These are phyloP conservation scores for Capsella rubella DNA, from an alignment of 441 rosid species.

Conservation along the genomic window DNA sequence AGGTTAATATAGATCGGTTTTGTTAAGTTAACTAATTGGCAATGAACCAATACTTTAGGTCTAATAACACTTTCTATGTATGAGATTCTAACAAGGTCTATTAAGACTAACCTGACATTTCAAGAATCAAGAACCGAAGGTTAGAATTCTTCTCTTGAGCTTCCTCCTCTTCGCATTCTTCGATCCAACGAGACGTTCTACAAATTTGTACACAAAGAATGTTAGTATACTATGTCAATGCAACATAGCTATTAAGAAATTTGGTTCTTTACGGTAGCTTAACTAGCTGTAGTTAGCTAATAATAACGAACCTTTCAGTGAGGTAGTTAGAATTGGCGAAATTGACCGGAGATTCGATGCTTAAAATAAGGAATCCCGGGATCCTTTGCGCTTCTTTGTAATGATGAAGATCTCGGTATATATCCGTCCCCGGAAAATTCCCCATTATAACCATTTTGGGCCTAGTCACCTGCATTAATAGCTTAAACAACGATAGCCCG, in stretches of 20 bases:
- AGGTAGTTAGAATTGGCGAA: slow-evolving; percentile 89
- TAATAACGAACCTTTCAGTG: slow-evolving; percentile 63
- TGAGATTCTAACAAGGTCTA: not conserved
- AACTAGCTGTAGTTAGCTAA: too few species aligned
- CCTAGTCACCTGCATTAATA: slow-evolving; percentile 81
- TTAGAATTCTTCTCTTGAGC: slow-evolving; percentile 55
- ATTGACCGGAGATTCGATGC: slow-evolving; percentile 86
- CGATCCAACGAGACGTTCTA: slow-evolving; percentile 88
- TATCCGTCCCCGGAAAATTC: slow-evolving; percentile 75
- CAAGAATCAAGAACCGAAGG: slow-evolving; percentile 66
- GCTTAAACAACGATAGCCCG: slow-evolving; percentile 81
- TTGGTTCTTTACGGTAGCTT: not conserved
- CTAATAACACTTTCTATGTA: not conserved
- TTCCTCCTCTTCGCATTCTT: slow-evolving; percentile 69
- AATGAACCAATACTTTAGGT: not conserved
- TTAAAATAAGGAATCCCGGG: slow-evolving; percentile 78
- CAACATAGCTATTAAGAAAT: slow-evolving; percentile 3
- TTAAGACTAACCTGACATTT: slow-evolving; percentile 69
- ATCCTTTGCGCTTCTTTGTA: slow-evolving; percentile 77
- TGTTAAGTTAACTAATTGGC: not conserved
- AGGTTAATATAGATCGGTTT: not conserved
- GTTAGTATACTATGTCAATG: slow-evolving; percentile 9
- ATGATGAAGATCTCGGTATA: slow-evolving; percentile 74
- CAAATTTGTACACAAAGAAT: not conserved
- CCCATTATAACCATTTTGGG: slow-evolving; percentile 81